Conservation (phyloP, 2,329 filamentous ascomycete genomes). For the Sarocladium kiliense region DNA sequence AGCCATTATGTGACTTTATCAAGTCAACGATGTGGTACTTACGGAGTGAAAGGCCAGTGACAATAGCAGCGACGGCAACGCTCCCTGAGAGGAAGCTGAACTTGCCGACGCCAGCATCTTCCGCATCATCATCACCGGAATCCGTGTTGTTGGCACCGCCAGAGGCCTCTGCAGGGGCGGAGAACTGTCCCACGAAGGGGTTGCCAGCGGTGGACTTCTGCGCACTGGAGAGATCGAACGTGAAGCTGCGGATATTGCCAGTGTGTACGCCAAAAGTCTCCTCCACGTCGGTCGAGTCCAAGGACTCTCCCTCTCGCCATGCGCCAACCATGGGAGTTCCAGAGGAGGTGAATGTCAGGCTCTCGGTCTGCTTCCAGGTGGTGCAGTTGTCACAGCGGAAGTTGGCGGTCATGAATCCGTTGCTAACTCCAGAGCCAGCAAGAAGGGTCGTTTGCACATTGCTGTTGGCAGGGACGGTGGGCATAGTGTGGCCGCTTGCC, state of each 20-base stretch:
- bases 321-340: conserved; percentile 33
- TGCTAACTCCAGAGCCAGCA: conserved; percentile 49
- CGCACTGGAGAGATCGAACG: conserved; percentile 38
- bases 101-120: neutral
- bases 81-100: conserved; percentile 1
- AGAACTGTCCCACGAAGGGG: conserved; percentile 31
- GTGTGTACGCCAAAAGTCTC: conserved; percentile 37
- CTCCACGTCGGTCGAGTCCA: conserved; percentile 30
- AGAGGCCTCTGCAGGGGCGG: conserved; percentile 10
- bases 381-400: conserved; percentile 44
- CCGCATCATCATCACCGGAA: neutral
- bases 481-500: conserved; percentile 42
- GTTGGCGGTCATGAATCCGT: conserved; percentile 53
- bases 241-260: conserved; percentile 27
- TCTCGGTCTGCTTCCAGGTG: conserved; percentile 4
- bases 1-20: too few relatives aligned
- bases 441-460: conserved; percentile 42
- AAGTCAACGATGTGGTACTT: too few relatives aligned
- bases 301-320: conserved; percentile 34
- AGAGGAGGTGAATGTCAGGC: neutral
- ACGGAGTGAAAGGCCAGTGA: conserved; percentile 6
- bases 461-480: conserved; percentile 37
- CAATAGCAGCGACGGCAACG: conserved; percentile 5
- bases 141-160: conserved; percentile 9
- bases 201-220: conserved; percentile 38